Evolutionary conservation across 768 basidiomycete species (phyloP).

Genomic region (Crepidotus variabilis): DNA sequence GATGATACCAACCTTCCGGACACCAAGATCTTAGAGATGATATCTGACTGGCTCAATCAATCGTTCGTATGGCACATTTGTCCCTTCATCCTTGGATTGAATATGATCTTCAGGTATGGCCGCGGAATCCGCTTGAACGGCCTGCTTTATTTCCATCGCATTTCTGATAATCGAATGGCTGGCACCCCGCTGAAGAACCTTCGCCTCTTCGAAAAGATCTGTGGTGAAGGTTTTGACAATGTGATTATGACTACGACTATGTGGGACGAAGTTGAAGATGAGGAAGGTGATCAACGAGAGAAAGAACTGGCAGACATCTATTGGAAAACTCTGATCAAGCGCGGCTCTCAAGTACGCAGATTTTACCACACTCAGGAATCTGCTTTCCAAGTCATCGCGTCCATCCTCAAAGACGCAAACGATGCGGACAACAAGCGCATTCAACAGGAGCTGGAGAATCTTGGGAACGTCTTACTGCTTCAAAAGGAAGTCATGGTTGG

Average conservation of each 20-base stretch:
- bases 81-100: too few species aligned
- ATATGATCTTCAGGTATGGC: constrained; percentile 19
- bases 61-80: constrained; percentile 8
- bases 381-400: constrained; percentile 16
- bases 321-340: constrained; percentile 15
- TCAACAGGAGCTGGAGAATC: background rate
- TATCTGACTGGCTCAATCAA: constrained; percentile 19
- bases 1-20: constrained; percentile 19
- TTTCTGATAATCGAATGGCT: constrained; percentile 35
- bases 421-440: background rate
- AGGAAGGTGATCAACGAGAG: constrained; percentile 4
- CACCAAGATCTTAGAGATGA: constrained; percentile 15
- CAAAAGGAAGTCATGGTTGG: constrained; percentile 22
- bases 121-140: constrained; percentile 23
- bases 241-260: constrained; percentile 47
- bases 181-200: constrained; percentile 43
- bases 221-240: constrained; percentile 40
- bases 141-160: constrained; percentile 26
- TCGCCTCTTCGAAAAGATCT: constrained; percentile 45
- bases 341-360: background rate
- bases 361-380: constrained; percentile 14
- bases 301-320: constrained; percentile 4
- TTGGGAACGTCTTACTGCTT: constrained; percentile 16
- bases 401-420: constrained; percentile 10
- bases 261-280: constrained; percentile 30